A percentile compares a stretch with the other conserved stretches of the same genome.
These are phyloP conservation scores for Paramecium tetraurelia DNA, from an alignment of 73 alveolate species.

Conservation along the genomic window DNA sequence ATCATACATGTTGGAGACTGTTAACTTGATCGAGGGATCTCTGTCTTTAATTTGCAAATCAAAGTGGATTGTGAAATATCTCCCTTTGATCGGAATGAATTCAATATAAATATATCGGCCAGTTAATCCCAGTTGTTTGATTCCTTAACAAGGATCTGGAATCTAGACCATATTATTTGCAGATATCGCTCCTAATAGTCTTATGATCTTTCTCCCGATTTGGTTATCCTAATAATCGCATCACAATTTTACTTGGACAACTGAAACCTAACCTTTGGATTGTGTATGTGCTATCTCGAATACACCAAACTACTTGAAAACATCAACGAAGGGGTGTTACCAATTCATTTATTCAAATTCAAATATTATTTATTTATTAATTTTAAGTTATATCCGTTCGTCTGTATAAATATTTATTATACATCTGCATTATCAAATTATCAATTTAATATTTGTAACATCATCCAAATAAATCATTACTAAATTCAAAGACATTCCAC, in stretches of 20 bases:
- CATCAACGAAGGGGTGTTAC: slow-evolving; percentile 66
- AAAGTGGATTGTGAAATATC: slow-evolving; percentile 54
- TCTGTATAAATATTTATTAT: background rate
- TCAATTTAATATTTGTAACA: background rate
- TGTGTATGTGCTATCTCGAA: slow-evolving; percentile 43
- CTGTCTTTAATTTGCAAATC: slow-evolving; percentile 55
- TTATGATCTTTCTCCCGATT: slow-evolving; percentile 54
- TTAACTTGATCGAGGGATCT: slow-evolving; percentile 48
- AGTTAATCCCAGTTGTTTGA: slow-evolving; percentile 25
- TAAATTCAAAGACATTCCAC: background rate
- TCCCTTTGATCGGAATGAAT: slow-evolving; percentile 48
- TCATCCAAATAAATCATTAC: background rate
- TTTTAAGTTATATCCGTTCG: background rate
- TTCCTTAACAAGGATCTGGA: slow-evolving; percentile 59
- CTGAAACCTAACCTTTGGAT: slow-evolving; percentile 52
- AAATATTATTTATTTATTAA: background rate
- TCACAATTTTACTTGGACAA: background rate
- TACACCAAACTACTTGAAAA: slow-evolving; percentile 57
- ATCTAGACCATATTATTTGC: slow-evolving; percentile 42
- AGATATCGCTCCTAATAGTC: slow-evolving; percentile 53
- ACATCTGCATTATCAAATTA: background rate
- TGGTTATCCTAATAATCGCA: slow-evolving; percentile 16
- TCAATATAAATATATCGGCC: slow-evolving; percentile 60
- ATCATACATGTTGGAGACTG: slow-evolving; percentile 63
- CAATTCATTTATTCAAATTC: slow-evolving; percentile 47